Percentiles rank a stretch among this genome's conserved stretches.
These are phyloP conservation scores for Collybia sp. DNA, from an alignment of 768 basidiomycete species.

Conservation along the genomic window DNA sequence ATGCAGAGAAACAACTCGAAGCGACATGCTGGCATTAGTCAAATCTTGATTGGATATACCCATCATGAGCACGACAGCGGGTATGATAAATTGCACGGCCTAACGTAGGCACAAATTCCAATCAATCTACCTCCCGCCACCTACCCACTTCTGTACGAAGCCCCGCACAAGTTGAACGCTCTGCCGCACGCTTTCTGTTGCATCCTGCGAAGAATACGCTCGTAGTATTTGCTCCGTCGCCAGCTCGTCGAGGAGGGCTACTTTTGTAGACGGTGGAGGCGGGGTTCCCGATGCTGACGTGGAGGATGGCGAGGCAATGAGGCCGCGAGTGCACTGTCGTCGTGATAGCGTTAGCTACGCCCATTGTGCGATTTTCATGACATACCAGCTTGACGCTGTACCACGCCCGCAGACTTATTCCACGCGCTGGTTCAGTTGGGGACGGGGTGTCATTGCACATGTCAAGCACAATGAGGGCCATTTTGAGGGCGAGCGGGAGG, in stretches of 20 bases:
- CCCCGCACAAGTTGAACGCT: constrained; percentile 18
- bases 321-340: constrained; percentile 54
- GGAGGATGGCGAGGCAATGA: constrained; percentile 35
- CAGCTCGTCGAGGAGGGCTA: constrained; percentile 53
- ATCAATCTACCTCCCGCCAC: too few species aligned
- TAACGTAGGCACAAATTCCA: too few species aligned
- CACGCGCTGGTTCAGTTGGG: constrained; percentile 36
- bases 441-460: constrained; percentile 61
- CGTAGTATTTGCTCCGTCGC: constrained; percentile 68
- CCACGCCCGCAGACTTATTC: constrained; percentile 73
- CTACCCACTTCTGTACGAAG: not conserved
- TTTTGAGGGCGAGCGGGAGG: constrained; percentile 70
- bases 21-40: too few species aligned
- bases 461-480: constrained; percentile 74
- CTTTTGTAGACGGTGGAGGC: constrained; percentile 48
- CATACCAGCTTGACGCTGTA: constrained; percentile 74
- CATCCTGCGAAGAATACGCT: constrained; percentile 49
- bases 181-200: constrained; percentile 35
- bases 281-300: constrained; percentile 55
- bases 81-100: too few species aligned
- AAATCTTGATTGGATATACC: too few species aligned
- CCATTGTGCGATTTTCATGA: constrained; percentile 17
- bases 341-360: not conserved
- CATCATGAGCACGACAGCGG: too few species aligned
- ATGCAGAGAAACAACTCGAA: too few species aligned